A percentile compares a stretch with the other conserved stretches of the same genome.
These are phyloP conservation scores for Chondrus crispus DNA, from an alignment of 23 red algal genomes.

Conservation along the genomic window DNA sequence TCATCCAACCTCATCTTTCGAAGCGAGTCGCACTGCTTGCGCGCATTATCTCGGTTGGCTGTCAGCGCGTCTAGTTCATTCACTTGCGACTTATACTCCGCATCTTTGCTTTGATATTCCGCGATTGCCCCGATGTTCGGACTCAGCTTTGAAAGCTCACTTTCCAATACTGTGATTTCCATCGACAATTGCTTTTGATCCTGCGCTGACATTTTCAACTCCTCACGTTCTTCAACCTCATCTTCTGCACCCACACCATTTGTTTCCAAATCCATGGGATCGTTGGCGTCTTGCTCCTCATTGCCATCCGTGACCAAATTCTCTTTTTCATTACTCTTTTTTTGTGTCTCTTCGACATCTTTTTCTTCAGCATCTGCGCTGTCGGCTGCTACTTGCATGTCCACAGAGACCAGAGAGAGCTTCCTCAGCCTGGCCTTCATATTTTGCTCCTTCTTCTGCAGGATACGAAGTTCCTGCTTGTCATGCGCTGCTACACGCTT, in stretches of 20 bases:
- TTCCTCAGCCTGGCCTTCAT: conserved; percentile 5
- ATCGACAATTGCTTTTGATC: conserved; percentile 28
- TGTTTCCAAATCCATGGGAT: neutral
- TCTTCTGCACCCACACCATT: conserved; percentile 3
- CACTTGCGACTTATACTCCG: conserved; percentile 58
- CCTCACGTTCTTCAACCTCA: neutral
- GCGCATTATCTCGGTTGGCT: conserved; percentile 56
- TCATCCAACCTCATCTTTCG: conserved; percentile 70
- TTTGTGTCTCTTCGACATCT: neutral
- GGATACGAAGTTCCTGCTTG: neutral
- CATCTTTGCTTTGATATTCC: conserved; percentile 77
- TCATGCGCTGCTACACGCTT: conserved; percentile 22
- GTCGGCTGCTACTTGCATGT: conserved; percentile 18
- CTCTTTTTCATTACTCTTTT: neutral
- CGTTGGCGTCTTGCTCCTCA: neutral
- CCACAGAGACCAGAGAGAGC: conserved; percentile 14
- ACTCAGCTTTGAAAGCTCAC: conserved; percentile 49
- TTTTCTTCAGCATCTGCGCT: conserved; percentile 15
- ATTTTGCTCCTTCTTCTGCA: conserved; percentile 40
- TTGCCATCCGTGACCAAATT: neutral
- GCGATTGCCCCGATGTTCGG: conserved; percentile 67
- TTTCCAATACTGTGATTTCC: conserved; percentile 65
- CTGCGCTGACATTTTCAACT: conserved; percentile 25
- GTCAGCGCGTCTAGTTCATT: conserved; percentile 82
- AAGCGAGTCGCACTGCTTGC: conserved; percentile 66